Conservation (phyloP, 805 yeast genomes). For the Metschnikowia baotianmanensis region DNA sequence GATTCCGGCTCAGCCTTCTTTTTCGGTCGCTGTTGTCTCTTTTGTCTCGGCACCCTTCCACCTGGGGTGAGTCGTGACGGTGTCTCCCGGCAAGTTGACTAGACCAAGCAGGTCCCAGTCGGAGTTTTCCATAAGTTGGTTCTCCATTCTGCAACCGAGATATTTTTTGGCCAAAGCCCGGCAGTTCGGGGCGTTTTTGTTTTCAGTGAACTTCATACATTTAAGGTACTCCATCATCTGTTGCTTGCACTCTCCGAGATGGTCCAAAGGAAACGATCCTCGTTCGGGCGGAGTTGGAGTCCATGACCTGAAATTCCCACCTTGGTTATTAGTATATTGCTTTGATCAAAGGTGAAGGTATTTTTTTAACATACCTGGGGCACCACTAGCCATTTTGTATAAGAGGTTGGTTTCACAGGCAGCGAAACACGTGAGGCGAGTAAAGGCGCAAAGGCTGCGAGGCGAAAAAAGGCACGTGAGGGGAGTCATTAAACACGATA, state of each 20-base stretch:
- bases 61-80: conserved; percentile 2
- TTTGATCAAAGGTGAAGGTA: neutral
- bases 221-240: conserved; percentile 73
- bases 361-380: conserved; percentile 20
- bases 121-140: conserved; percentile 44
- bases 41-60: neutral
- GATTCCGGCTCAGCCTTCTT: neutral
- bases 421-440: neutral
- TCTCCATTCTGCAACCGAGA: conserved; percentile 84
- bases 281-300: conserved; percentile 93
- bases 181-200: conserved; percentile 90
- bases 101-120: conserved; percentile 46
- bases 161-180: conserved; percentile 79
- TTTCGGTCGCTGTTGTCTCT: neutral
- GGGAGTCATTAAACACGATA: no score
- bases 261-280: conserved; percentile 95
- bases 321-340: conserved; percentile 13
- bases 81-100: conserved; percentile 39
- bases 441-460: neutral
- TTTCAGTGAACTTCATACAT: conserved; percentile 74
- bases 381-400: conserved; percentile 19
- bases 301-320: conserved; percentile 33
- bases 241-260: conserved; percentile 73
- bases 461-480: neutral
- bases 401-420: neutral